Evolutionary conservation across 345 rosid species (phyloP).

Genomic region (Hibiscus tridactylites): DNA sequence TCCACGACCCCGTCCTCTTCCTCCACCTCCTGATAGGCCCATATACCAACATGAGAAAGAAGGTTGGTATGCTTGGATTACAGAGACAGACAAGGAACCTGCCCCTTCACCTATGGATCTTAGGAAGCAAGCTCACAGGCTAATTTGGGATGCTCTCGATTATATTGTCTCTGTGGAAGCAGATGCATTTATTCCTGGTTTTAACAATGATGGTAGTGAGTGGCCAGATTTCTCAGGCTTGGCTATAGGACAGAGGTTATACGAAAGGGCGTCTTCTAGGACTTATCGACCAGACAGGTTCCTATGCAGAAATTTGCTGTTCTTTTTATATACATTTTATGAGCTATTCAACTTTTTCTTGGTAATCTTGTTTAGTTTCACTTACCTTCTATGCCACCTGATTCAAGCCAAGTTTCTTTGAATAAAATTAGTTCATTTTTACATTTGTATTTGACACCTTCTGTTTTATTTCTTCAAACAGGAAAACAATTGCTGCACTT

Average conservation of each 20-base stretch:
- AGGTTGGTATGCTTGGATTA: constrained; percentile 98
- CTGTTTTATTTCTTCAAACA: constrained; percentile 23
- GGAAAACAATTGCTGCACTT: constrained; percentile 56
- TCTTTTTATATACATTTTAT: neutral
- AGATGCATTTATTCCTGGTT: constrained; percentile 90
- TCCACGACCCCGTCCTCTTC: constrained; percentile 97
- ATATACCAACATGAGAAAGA: constrained; percentile 89
- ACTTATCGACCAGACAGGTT: constrained; percentile 93
- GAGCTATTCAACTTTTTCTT: neutral
- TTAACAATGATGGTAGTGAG: constrained; percentile 73
- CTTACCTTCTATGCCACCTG: neutral
- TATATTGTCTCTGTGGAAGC: constrained; percentile 83
- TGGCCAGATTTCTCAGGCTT: constrained; percentile 93
- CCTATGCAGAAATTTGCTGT: constrained; percentile 5
- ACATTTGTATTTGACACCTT: neutral
- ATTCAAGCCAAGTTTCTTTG: too few species aligned
- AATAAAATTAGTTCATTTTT: too few species aligned
- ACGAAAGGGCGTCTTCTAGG: constrained; percentile 77
- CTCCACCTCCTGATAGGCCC: constrained; percentile 97
- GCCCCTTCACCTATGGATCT: constrained; percentile 66
- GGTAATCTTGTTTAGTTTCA: neutral
- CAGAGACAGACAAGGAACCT: constrained; percentile 74
- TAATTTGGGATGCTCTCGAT: constrained; percentile 97
- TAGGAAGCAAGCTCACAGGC: constrained; percentile 80
- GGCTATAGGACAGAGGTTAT: constrained; percentile 94